These are phyloP conservation scores for Xylaria sp. DNA, from an alignment of 2,329 filamentous ascomycete genomes.

Conservation along the genomic window DNA sequence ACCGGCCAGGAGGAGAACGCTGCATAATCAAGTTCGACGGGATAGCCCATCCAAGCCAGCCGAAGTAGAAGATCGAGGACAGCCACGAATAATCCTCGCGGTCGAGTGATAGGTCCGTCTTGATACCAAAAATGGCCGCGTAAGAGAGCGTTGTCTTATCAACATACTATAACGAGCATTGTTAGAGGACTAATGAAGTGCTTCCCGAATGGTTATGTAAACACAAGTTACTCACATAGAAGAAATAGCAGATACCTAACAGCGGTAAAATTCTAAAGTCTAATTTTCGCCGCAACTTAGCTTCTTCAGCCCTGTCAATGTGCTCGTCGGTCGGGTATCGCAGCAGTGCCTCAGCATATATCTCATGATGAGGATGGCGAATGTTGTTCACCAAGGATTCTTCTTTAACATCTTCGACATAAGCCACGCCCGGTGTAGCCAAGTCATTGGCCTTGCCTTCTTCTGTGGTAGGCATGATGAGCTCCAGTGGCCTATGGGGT, in stretches of 20 bases:
- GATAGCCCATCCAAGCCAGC: conserved; percentile 57
- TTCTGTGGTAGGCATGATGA: neutral
- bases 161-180: conserved; percentile 39
- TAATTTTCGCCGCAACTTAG: conserved; percentile 20
- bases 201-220: neutral
- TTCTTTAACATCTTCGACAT: conserved; percentile 13
- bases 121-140: conserved; percentile 45
- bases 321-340: conserved; percentile 23
- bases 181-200: neutral
- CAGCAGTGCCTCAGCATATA: conserved; percentile 18
- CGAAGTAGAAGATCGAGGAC: conserved; percentile 47
- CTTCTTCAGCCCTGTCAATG: conserved; percentile 11
- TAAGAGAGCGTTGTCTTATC: conserved; percentile 46
- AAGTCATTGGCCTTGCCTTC: neutral
- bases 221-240: conserved; percentile 8
- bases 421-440: neutral
- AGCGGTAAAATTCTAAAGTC: conserved; percentile 19
- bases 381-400: neutral
- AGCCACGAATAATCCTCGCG: conserved; percentile 45
- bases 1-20: conserved; percentile 51
- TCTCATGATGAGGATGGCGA: conserved; percentile 15
- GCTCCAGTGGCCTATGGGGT: neutral
- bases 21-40: conserved; percentile 53
- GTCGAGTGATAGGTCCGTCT: conserved; percentile 40
- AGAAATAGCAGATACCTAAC: conserved; percentile 19